Conservation (phyloP, 257 asterid genomes). For the Solanum sitiens region DNA sequence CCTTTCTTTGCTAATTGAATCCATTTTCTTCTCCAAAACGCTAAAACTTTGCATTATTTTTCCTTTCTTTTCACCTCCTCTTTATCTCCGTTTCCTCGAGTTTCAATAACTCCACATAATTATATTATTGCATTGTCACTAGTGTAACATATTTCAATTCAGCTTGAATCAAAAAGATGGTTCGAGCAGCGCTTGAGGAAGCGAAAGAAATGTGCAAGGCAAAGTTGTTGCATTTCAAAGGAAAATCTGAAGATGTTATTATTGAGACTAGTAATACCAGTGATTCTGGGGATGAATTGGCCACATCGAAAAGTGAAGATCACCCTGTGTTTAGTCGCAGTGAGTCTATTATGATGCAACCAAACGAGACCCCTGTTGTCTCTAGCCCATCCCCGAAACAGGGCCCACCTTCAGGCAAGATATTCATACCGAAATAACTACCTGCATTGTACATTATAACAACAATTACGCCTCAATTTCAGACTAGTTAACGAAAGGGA, state of each 20-base stretch:
- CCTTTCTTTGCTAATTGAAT: background rate
- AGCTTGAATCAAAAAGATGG: conserved; percentile 22
- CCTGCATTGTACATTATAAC: background rate
- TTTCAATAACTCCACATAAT: background rate
- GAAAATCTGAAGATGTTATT: conserved; percentile 20
- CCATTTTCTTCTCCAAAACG: background rate
- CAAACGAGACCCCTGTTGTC: background rate
- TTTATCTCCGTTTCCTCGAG: background rate
- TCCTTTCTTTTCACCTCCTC: background rate
- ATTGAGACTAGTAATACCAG: background rate
- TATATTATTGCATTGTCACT: background rate
- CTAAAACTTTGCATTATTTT: background rate
- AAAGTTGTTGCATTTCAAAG: conserved; percentile 4
- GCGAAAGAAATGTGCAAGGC: conserved; percentile 17
- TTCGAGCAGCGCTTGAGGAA: conserved; percentile 34
- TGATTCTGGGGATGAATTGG: background rate
- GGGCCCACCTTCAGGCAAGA: conserved; percentile 28
- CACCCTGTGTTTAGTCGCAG: background rate
- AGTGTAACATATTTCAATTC: background rate
- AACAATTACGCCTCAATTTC: background rate
- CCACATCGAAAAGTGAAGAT: background rate
- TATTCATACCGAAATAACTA: background rate
- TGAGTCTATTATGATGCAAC: background rate
- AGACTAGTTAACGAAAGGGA: background rate
- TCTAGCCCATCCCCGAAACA: conserved; percentile 5